Conservation (phyloP, 148 eudicot species). For the Mesembryanthemum crystallinum region DNA sequence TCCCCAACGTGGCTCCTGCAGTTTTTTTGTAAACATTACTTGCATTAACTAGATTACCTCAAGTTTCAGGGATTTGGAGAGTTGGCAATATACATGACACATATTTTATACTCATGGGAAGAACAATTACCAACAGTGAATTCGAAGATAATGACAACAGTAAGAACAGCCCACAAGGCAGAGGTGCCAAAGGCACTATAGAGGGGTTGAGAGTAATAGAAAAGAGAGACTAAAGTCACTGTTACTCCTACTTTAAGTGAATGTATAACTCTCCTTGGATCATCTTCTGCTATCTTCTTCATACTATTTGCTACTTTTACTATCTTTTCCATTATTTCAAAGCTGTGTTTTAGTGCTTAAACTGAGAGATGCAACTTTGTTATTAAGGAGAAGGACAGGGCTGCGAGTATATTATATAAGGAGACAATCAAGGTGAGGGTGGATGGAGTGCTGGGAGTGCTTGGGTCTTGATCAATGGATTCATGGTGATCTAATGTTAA, state of each 20-base stretch:
- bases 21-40: background rate
- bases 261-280: slow-evolving; percentile 70
- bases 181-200: slow-evolving; percentile 51
- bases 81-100: no score
- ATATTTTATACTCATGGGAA: no score
- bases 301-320: slow-evolving; percentile 21
- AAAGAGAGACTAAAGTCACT: slow-evolving; percentile 58
- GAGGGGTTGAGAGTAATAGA: slow-evolving; percentile 64
- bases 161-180: slow-evolving; percentile 82
- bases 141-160: slow-evolving; percentile 80
- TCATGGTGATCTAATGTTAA: no score
- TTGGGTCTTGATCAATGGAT: no score
- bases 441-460: no score
- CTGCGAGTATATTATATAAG: no score
- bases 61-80: background rate
- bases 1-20: slow-evolving; percentile 70
- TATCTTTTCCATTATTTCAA: slow-evolving; percentile 5
- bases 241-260: slow-evolving; percentile 70
- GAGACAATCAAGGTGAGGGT: no score
- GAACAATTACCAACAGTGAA: slow-evolving; percentile 56
- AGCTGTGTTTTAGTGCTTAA: no score
- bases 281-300: slow-evolving; percentile 43
- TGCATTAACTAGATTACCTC: no score
- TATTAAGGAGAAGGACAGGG: no score
- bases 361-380: no score